Evolutionary conservation across 2,329 filamentous ascomycete species (phyloP).

Genomic region (Leptographium radiaticola): DNA sequence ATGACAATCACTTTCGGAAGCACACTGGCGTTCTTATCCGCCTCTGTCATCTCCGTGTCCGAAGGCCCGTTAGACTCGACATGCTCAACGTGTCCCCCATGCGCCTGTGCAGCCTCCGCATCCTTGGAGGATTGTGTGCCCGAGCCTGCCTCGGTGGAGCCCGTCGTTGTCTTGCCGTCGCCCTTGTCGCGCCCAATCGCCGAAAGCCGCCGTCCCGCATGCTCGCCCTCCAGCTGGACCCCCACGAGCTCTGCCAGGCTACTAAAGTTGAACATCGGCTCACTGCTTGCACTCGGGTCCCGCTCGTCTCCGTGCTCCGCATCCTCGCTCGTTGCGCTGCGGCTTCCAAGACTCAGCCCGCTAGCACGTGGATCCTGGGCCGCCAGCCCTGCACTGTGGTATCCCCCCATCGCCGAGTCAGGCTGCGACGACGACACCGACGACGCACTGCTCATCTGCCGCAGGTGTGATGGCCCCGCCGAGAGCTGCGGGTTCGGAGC

Average conservation of each 20-base stretch:
- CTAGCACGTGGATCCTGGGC: constrained; percentile 38
- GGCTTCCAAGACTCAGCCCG: constrained; percentile 35
- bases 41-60: neutral
- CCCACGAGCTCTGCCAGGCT: constrained; percentile 79
- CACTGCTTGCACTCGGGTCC: constrained; percentile 37
- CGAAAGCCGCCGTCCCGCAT: constrained; percentile 22
- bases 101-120: constrained; percentile 20
- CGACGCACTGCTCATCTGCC: constrained; percentile 78
- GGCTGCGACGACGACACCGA: constrained; percentile 66
- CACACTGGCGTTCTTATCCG: neutral
- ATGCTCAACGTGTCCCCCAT: constrained; percentile 22
- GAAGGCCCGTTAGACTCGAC: neutral
- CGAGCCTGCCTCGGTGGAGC: no score
- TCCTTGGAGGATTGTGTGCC: constrained; percentile 14
- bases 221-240: constrained; percentile 39
- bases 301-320: constrained; percentile 37
- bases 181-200: constrained; percentile 15
- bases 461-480: constrained; percentile 55
- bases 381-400: constrained; percentile 21
- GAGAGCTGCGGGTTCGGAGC: constrained; percentile 36
- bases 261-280: constrained; percentile 84
- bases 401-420: constrained; percentile 50
- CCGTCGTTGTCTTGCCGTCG: neutral
- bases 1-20: constrained; percentile 34
- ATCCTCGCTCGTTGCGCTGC: constrained; percentile 26